Base-by-base conservation (phyloP, 129 eudicot genomes). In the Daucus carota region DNA sequence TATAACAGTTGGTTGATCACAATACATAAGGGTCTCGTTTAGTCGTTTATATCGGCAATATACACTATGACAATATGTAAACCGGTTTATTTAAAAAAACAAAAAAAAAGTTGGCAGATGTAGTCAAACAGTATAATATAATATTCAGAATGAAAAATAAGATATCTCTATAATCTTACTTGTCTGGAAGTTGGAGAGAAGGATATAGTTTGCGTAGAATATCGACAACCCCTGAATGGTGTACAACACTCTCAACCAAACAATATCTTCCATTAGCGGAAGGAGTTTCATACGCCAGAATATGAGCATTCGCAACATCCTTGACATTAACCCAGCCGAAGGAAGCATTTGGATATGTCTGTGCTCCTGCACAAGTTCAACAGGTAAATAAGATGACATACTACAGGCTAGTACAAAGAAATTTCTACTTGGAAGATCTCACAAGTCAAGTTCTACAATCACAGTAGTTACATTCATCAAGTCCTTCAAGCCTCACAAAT, bases 201-300 rank as follows among this genome's bases (percentile, higher is more conserved):
- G 96, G 96, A 73, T 82, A 88, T 73, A 86, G 87, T 81, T 90
- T 85, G 57, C 68, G 85, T 70, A 90, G 70, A 24, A 85, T 84
- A 38, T 69, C 54, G 11, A 82, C 87, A 2, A 90, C 16, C n/a
- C 86, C 90, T 0, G 87, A 82, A 72, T 76, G 41, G 77, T 90
- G 96, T 44, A 68, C 87, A 43, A 83, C 85, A 0, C 80, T 85
- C 79, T 86, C 92, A 33, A 84, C 84, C 60, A 90, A 45, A 69
- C 85, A 86, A 50, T 90, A 87, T 84, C 92, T 88, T 74, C 96
- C 92, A 73, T 80, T 80, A 43, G 92, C 90, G 11, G 88, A 84
- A 73, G 89, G 96, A 16, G 78, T 82, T 79, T 90, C 96, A 73
- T 83, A 88, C 78, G 90, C 96, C 45, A 80, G 80, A 79, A 88